phyloP scores from a whole-genome alignment of 768 basidiomycete genomes.

The Suillus tomentosus region DNA sequence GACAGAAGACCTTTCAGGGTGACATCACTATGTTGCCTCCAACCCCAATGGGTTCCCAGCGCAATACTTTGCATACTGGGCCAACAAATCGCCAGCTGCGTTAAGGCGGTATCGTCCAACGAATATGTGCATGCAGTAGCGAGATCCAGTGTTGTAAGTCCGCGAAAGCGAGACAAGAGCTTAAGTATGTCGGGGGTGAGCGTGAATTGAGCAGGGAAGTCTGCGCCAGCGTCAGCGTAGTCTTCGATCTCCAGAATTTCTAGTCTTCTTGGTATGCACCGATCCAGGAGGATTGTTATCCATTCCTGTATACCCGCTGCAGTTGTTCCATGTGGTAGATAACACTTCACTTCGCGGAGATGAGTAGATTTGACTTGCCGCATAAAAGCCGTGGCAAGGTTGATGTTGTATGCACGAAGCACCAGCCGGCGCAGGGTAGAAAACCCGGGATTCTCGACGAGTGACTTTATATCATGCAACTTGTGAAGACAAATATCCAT shows the following conservation, averaged over 20 bases:
- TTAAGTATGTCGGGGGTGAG: constrained; percentile 5
- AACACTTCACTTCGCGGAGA: constrained; percentile 7
- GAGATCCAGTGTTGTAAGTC: constrained; percentile 7
- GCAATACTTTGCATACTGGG: constrained; percentile 8
- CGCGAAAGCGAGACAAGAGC: constrained; percentile 9
- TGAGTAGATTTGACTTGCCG: constrained; percentile 6
- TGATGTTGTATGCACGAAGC: constrained; percentile 8
- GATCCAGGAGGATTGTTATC: constrained; percentile 7
- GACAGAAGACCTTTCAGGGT: constrained; percentile 11
- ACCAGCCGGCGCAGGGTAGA: constrained; percentile 7
- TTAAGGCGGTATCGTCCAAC: constrained; percentile 11
- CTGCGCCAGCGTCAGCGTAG: constrained; percentile 2
- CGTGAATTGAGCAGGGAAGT: constrained; percentile 3
- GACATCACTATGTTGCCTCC: constrained; percentile 8
- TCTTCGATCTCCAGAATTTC: constrained; percentile 9
- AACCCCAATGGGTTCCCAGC: constrained; percentile 11
- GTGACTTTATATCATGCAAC: constrained; percentile 8
- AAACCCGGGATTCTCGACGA: constrained; percentile 6
- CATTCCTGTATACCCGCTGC: constrained; percentile 5
- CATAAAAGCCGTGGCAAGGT: constrained; percentile 4
- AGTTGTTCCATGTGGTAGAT: constrained; percentile 4
- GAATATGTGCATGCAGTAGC: constrained; percentile 7
- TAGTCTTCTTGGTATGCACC: constrained; percentile 4
- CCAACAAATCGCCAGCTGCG: constrained; percentile 12
- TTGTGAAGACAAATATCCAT: constrained; percentile 9